Evolutionary conservation across 352 stramenopile genomes (phyloP), one percentile per base, ranked within the genome.

Genomic region (Globisporangium middletonii): DNA sequence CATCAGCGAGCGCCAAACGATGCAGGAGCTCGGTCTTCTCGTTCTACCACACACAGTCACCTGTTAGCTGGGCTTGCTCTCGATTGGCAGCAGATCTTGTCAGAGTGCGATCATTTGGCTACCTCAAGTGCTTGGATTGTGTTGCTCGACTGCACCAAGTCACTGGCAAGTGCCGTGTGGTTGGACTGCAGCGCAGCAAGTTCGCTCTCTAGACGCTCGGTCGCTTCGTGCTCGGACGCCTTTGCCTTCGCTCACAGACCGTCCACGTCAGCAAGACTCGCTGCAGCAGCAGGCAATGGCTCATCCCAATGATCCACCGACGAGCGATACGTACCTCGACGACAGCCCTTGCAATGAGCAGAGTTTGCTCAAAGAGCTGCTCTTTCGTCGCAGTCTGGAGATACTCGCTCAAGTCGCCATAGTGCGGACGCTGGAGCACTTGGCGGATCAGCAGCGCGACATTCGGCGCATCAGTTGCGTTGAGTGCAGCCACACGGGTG

Each of bases 301-400:
- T 9, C 1, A 13, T 55, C 15, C 16, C 18, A 41, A 55, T 45
- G 11, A 56, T 23, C 23, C 27, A 49, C 13, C 27, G 30, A 2
- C 30, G 15, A 23, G 30, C 12, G 41, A n/a, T 1, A 3, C 45
- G 48, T 52, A 83, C 76, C 63, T 82, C 68, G 51, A 76, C 61
- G 2, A 75, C 72, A 54, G 73, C 73, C 41, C 64, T 60, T 7
- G 76, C 75, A 43, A 86, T 55, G 16, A 73, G 50, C 12, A 72
- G 53, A n/a, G 76, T 65, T 38, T 84, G 67, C 37, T 73, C 55
- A 47, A 84, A 81, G 8, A 88, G 62, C 45, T 84, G 74, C 18
- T 48, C 52, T 27, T 86, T 88, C 42, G 51, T 72, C 9, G 60
- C 60, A 11, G 46, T 66, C 41, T 63, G 58, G 13, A 84, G 58